Base-by-base conservation (phyloP, 2,329 filamentous ascomycete genomes). In the Alternaria dauci region DNA sequence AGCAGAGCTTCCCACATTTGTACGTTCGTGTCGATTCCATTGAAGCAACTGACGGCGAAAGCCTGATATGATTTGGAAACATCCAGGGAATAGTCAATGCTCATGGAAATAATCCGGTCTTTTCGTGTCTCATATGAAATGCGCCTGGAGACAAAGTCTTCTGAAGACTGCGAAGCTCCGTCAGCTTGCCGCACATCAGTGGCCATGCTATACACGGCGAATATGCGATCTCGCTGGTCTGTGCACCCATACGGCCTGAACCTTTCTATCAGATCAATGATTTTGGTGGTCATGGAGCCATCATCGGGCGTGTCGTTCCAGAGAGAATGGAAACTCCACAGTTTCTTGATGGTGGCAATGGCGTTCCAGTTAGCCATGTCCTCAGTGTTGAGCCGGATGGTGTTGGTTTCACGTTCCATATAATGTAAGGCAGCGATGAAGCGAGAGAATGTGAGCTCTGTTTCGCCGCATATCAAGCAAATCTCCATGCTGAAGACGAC, bases 361-460 rank as follows among this genome's bases (percentile, higher is more conserved):
- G 26, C 28, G 6, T 32, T 28, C n/a, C 18, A 5, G 14, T 14
- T 23, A 23, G 28, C 44, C 28, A 7, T 16, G 26, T 32, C 28
- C 1, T 32, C 43, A 12, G 4, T 0, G 9, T 12, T 5, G 1
- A 5, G 0, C 42, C 16, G n/a, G 8, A 1, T 23, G 20, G 5
- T 6, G 0, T 1, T 26, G 1, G 3, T 5, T 5, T 2, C 4
- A 23, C 20, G 20, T 23, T 20, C 26, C 3, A 46, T 4, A 7
- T 14, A 3, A 2, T 9, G 20, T 4, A 46, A 11, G 11, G 11
- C 28, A 3, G 18, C n/a, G 8, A 47, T 3, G 0, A 47, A 6
- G 7, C 44, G 26, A 5, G 18, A n/a, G 2, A 47, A 16, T 2
- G n/a, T 0, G 12, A 47, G 18, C 3, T 34, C 44, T 8, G 28